These are phyloP conservation scores for Ambrosia artemisiifolia DNA, from an alignment of 129 eudicot species.

Conservation along the genomic window DNA sequence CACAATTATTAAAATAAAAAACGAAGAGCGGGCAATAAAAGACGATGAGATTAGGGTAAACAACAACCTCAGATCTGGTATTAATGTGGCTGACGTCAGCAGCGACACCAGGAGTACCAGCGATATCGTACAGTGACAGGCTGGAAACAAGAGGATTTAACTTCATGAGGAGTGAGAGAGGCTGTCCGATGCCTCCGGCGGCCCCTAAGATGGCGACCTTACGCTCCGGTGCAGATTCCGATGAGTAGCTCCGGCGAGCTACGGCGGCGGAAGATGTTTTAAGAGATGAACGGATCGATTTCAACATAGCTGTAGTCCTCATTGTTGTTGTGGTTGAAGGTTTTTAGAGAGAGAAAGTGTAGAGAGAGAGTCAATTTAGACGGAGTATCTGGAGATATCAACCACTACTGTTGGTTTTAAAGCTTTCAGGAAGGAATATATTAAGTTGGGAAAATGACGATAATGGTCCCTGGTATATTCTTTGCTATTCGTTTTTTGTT, in stretches of 20 bases:
- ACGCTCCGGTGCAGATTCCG: slow-evolving; percentile 41
- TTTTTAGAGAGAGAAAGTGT: slow-evolving; percentile 18
- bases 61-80: slow-evolving; percentile 83
- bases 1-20: neutral
- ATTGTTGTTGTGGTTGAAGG: slow-evolving; percentile 14
- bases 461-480: slow-evolving; percentile 12
- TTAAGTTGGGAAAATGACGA: neutral
- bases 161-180: slow-evolving; percentile 72
- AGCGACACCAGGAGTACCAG: slow-evolving; percentile 60
- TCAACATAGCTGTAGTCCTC: slow-evolving; percentile 51
- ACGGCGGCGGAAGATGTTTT: slow-evolving; percentile 16
- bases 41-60: neutral
- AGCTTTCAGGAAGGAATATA: neutral
- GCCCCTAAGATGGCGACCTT: slow-evolving; percentile 38
- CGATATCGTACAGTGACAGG: slow-evolving; percentile 64
- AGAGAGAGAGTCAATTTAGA: neutral
- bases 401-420: slow-evolving; percentile 4
- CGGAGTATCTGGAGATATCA: neutral
- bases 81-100: slow-evolving; percentile 98
- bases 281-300: slow-evolving; percentile 41
- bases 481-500: neutral
- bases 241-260: slow-evolving; percentile 43
- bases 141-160: slow-evolving; percentile 81
- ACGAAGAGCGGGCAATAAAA: slow-evolving; percentile 19
- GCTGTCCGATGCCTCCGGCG: slow-evolving; percentile 97